phyloP scores from a whole-genome alignment of 2,329 filamentous ascomycete genomes.

The Sporothrix globosa region DNA sequence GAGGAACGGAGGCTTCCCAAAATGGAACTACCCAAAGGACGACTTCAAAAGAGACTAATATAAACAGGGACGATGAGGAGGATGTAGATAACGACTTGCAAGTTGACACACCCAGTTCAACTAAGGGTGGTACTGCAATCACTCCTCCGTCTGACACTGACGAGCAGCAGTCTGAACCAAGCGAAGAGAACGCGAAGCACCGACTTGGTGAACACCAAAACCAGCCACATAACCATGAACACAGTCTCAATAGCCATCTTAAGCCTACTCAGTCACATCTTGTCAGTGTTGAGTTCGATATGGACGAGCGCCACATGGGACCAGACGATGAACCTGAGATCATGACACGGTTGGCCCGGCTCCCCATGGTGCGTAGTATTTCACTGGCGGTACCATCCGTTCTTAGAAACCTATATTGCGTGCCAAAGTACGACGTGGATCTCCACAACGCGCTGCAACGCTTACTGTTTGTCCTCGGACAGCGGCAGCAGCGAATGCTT shows the following conservation, averaged over 20 bases:
- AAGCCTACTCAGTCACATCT: constrained; percentile 46
- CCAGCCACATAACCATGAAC: neutral
- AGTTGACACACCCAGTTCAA: neutral
- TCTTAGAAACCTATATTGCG: constrained; percentile 13
- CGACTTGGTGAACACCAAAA: neutral
- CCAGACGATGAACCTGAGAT: constrained; percentile 44
- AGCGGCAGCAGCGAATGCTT: constrained; percentile 13
- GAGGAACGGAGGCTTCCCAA: neutral
- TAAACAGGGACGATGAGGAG: neutral
- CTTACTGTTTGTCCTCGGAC: constrained; percentile 6
- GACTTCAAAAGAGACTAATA: neutral
- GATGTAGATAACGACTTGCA: neutral
- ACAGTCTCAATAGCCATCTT: neutral
- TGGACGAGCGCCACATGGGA: constrained; percentile 45
- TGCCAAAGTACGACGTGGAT: constrained; percentile 29
- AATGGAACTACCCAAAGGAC: neutral
- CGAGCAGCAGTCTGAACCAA: neutral
- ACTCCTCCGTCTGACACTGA: neutral
- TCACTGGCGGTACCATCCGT: constrained; percentile 49
- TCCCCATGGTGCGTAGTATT: constrained; percentile 42
- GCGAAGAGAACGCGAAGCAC: neutral
- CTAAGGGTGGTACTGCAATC: neutral
- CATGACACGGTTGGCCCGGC: constrained; percentile 44
- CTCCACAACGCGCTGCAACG: constrained; percentile 27
- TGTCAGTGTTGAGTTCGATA: constrained; percentile 52